Base-by-base conservation (phyloP, 2,329 filamentous ascomycete species). In the Anthostomella pinea region DNA sequence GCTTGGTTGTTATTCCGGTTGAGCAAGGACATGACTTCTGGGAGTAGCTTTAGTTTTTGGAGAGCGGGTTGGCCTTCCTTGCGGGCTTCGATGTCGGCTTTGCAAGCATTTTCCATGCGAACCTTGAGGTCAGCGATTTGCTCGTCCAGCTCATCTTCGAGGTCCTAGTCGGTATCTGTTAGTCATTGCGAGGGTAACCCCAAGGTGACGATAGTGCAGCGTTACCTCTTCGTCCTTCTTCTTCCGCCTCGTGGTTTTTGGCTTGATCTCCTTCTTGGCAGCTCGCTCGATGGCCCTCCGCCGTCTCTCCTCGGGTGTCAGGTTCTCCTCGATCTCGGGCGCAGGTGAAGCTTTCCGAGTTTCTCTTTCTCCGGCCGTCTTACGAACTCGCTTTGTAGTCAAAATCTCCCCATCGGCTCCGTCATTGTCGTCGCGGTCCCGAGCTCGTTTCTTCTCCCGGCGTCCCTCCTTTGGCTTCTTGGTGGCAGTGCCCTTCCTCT, bases 31-130 rank as follows among this genome's bases (percentile, higher is more conserved):
- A 90, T 83, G 10, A 98, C 93, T 60, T 95, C 85, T 2, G 91
- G 90, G 11, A 98, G 79, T 51, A 98, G 83, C 67, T 90, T 89
- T 29, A 98, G 78, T 69, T 98, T 98, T 68, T 95, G 84, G 41
- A 89, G 79, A 19, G 93, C 93, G 1, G 91, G 88, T 56, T 87
- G 75, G 48, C 85, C 83, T 33, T 81, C 75, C 48, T 85, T 77
- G 52, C 93, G 89, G 24, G 87, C 88, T 37, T 81, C 70, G 52
- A 91, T 90, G 63, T 98, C 93, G 23, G 81, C 79, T 62, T 90
- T 79, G 42, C 91, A 95, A 11, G 93, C 93, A 49, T 81, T 76
- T 50, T 93, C 89, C 90, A 98, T 98, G 38, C 82, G 81, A 35
- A 86, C 75, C 57, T 93, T 93, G 61, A 98, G 83, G 31, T 84